Percentiles rank a stretch among this genome's conserved stretches.
These are phyloP conservation scores for Pseudonectria foliicola DNA, from an alignment of 2,329 filamentous ascomycete species.

Conservation along the genomic window DNA sequence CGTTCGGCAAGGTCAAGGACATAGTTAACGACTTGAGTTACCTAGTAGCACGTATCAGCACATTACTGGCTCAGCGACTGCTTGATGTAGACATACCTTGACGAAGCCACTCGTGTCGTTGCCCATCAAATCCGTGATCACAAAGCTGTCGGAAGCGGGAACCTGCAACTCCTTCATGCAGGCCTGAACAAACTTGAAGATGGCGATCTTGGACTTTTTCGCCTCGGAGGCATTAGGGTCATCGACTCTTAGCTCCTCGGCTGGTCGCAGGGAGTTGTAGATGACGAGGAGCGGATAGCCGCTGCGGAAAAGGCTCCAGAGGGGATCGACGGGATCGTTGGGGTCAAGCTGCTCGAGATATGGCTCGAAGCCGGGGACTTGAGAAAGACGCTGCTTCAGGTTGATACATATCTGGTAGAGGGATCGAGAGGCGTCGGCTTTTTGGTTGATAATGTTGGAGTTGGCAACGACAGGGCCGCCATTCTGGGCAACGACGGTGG, in stretches of 20 bases:
- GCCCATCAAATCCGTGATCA: constrained; percentile 84
- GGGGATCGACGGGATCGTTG: constrained; percentile 72
- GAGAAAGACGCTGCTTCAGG: constrained; percentile 71
- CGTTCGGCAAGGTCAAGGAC: constrained; percentile 82
- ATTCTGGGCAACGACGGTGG: constrained; percentile 38
- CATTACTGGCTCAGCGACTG: not conserved
- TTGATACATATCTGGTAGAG: constrained; percentile 93
- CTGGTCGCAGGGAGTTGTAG: constrained; percentile 77
- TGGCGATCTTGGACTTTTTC: constrained; percentile 77
- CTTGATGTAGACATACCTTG: constrained; percentile 52
- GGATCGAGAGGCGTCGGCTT: constrained; percentile 83
- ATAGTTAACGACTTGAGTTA: constrained; percentile 84
- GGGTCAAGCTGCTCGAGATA: constrained; percentile 67
- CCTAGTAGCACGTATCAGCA: constrained; percentile 29
- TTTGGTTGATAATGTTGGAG: constrained; percentile 94
- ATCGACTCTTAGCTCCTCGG: constrained; percentile 60
- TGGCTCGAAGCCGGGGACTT: constrained; percentile 75
- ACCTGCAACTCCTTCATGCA: constrained; percentile 79
- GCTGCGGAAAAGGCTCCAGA: constrained; percentile 81
- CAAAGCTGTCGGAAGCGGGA: constrained; percentile 75
- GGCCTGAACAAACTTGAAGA: constrained; percentile 87
- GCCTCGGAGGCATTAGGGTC: constrained; percentile 53
- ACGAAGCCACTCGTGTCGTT: constrained; percentile 96
- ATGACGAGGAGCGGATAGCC: constrained; percentile 81
- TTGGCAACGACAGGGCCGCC: constrained; percentile 65